Evolutionary conservation across 345 rosid species (phyloP).

Genomic region (Adansonia digitata): DNA sequence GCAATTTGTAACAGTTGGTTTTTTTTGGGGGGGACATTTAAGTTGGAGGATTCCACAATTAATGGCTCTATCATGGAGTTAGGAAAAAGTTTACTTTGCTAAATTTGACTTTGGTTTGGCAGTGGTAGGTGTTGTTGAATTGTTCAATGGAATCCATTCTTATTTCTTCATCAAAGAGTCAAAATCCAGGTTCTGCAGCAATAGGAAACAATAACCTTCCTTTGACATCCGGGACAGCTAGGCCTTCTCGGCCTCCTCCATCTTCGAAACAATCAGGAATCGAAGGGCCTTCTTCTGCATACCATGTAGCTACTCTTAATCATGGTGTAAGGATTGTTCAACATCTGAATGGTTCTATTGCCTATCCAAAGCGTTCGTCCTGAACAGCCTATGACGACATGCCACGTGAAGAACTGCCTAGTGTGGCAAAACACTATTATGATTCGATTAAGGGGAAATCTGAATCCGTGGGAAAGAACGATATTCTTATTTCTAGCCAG

Average conservation of each 20-base stretch:
- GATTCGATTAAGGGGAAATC: slow-evolving; percentile 27
- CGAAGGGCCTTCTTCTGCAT: slow-evolving; percentile 25
- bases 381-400: slow-evolving; percentile 4
- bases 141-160: slow-evolving; percentile 55
- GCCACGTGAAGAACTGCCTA: slow-evolving; percentile 31
- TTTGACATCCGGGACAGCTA: slow-evolving; percentile 12
- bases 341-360: slow-evolving; percentile 23
- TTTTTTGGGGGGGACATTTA: slow-evolving; percentile 1
- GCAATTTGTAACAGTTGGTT: slow-evolving; percentile 21
- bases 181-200: slow-evolving; percentile 29
- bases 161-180: slow-evolving; percentile 40
- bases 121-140: slow-evolving; percentile 26
- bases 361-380: slow-evolving; percentile 26
- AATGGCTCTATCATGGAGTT: slow-evolving; percentile 1
- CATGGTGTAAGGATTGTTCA: slow-evolving; percentile 18
- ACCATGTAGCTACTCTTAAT: slow-evolving; percentile 8
- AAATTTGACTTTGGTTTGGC: slow-evolving; percentile 30
- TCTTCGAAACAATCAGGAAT: slow-evolving; percentile 36
- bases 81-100: not conserved
- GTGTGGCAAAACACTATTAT: slow-evolving; percentile 29
- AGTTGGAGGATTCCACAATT: slow-evolving; percentile 7
- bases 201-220: slow-evolving; percentile 22
- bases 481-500: slow-evolving; percentile 21
- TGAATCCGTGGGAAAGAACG: slow-evolving; percentile 12
- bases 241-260: slow-evolving; percentile 35